Percentiles rank a stretch among this genome's conserved stretches.
phyloP scores from a whole-genome alignment of 148 eudicot genomes.

The Vaccinium macrocarpon region DNA sequence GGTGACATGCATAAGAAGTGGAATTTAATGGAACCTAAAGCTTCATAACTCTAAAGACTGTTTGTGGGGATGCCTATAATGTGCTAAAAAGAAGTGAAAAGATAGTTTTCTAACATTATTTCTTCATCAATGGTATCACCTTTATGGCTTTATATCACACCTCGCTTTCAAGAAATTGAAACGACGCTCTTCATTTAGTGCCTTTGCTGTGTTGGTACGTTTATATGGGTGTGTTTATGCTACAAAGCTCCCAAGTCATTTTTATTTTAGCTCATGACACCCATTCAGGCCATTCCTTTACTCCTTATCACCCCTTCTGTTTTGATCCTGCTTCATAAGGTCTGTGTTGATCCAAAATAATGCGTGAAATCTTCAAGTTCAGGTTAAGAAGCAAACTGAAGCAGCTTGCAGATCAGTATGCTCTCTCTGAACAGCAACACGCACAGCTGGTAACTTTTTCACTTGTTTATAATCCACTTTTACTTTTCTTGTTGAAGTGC shows the following conservation, averaged over 20 bases:
- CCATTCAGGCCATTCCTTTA: not conserved
- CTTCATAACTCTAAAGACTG: slow-evolving; percentile 1
- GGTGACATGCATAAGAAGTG: not conserved
- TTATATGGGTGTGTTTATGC: not conserved
- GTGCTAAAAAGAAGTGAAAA: not conserved
- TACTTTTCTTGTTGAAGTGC: not conserved
- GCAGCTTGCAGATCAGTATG: slow-evolving; percentile 83
- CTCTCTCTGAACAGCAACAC: slow-evolving; percentile 78
- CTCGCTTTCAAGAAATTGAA: not conserved
- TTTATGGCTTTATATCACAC: not conserved
- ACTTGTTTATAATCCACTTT: not conserved
- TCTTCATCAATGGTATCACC: not conserved
- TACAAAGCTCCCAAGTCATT: not conserved
- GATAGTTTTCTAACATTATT: not conserved
- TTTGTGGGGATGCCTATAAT: not conserved
- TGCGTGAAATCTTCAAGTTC: slow-evolving; percentile 19
- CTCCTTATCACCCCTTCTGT: slow-evolving; percentile 2
- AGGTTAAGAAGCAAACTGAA: slow-evolving; percentile 90
- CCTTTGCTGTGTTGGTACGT: not conserved
- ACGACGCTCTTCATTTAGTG: not conserved
- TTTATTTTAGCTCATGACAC: not conserved
- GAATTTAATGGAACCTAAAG: not conserved
- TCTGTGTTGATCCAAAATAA: slow-evolving; percentile 7
- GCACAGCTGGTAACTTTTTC: slow-evolving; percentile 61
- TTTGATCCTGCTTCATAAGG: slow-evolving; percentile 5